These are phyloP conservation scores for Nakazawaea populi DNA, from an alignment of 805 yeast genomes.

Conservation along the genomic window DNA sequence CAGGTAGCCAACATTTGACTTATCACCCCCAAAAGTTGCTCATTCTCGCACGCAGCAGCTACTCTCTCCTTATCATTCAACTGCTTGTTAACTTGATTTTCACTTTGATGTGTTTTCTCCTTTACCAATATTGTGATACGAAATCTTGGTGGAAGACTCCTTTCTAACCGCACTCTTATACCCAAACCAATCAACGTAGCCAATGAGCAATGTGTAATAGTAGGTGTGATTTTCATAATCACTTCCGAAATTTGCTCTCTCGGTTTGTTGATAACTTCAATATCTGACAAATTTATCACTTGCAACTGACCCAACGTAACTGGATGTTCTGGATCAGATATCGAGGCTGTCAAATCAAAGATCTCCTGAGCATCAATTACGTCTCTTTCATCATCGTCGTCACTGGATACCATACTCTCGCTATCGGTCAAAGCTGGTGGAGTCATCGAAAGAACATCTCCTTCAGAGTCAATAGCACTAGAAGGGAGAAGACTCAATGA, in stretches of 20 bases:
- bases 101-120: constrained; percentile 94
- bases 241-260: constrained; percentile 62
- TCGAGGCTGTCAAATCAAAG: constrained; percentile 76
- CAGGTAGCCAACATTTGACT: constrained; percentile 90
- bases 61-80: constrained; percentile 96
- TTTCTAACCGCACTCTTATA: constrained; percentile 82
- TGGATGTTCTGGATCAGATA: constrained; percentile 98
- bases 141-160: constrained; percentile 82
- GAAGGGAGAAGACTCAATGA: constrained; percentile 8
- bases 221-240: constrained; percentile 84
- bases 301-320: constrained; percentile 89
- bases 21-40: constrained; percentile 83
- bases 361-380: constrained; percentile 86
- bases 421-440: constrained; percentile 9
- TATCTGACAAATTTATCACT: constrained; percentile 83
- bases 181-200: constrained; percentile 96
- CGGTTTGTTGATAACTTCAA: constrained; percentile 57
- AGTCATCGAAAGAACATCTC: constrained; percentile 9
- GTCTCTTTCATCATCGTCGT: constrained; percentile 40
- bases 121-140: constrained; percentile 75
- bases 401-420: constrained; percentile 8
- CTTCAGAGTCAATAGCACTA: neutral
- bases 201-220: constrained; percentile 94
- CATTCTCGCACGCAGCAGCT: constrained; percentile 98
- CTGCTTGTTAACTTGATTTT: constrained; percentile 92